phyloP scores from a whole-genome alignment of 116 monocot genomes.

The Phalaenopsis hybrid region DNA sequence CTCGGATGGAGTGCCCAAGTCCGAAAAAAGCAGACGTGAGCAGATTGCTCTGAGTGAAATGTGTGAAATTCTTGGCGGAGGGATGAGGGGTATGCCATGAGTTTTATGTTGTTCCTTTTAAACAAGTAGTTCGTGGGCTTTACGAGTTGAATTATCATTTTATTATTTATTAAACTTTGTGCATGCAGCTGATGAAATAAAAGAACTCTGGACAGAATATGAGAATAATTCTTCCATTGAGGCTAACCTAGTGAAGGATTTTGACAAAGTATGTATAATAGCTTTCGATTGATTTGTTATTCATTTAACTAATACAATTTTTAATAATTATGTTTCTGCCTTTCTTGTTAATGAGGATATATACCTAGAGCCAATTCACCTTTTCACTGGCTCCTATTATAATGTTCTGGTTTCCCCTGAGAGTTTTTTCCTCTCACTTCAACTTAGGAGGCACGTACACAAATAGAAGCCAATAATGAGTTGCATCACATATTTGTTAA shows the following conservation, averaged over 20 bases:
- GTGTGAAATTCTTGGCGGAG: slow-evolving; percentile 82
- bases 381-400: too few species aligned
- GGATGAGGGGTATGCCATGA: slow-evolving; percentile 41
- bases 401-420: too few species aligned
- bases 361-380: not conserved
- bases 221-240: slow-evolving; percentile 90
- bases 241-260: slow-evolving; percentile 88
- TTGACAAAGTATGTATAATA: slow-evolving; percentile 70
- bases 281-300: not conserved
- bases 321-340: not conserved
- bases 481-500: not conserved
- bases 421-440: too few species aligned
- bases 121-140: not conserved
- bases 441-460: not conserved
- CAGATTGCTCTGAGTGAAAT: slow-evolving; percentile 73
- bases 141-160: not conserved
- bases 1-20: slow-evolving; percentile 84
- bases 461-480: not conserved
- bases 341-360: too few species aligned
- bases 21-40: slow-evolving; percentile 75
- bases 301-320: not conserved
- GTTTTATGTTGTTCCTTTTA: not conserved
- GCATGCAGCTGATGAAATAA: slow-evolving; percentile 68
- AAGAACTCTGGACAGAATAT: slow-evolving; percentile 92
- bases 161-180: slow-evolving; percentile 4